These are phyloP conservation scores for Pythium dissotocum DNA, from an alignment of 352 stramenopile genomes.

Conservation along the genomic window DNA sequence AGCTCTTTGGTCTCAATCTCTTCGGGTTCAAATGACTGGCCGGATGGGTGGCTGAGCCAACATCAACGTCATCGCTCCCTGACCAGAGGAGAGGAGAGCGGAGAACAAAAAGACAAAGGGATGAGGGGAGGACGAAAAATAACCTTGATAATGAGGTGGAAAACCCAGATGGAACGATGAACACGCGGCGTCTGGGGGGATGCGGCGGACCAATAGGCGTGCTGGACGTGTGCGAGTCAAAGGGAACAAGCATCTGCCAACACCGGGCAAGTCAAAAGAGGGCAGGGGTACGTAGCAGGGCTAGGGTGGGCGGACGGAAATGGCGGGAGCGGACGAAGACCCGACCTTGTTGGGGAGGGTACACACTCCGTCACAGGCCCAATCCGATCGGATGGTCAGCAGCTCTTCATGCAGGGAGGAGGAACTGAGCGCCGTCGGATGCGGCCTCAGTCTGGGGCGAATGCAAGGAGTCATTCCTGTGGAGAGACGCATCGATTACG, in stretches of 20 bases:
- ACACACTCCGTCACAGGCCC: not conserved
- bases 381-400: not conserved
- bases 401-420: not conserved
- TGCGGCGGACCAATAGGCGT: slow-evolving; percentile 17
- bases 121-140: slow-evolving; percentile 3
- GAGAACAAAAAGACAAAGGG: not conserved
- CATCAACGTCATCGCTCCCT: slow-evolving; percentile 21
- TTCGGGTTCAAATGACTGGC: not conserved
- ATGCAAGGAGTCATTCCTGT: too few relatives aligned
- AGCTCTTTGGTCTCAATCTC: not conserved
- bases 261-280: not conserved
- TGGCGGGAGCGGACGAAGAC: not conserved
- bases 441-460: too few relatives aligned
- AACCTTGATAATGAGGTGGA: slow-evolving; percentile 17
- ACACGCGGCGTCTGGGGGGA: slow-evolving; percentile 9
- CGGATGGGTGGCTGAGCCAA: slow-evolving; percentile 20
- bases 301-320: slow-evolving; percentile 23
- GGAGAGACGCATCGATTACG: too few relatives aligned
- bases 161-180: slow-evolving; percentile 11
- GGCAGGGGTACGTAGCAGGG: slow-evolving; percentile 10
- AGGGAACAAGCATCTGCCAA: not conserved
- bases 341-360: not conserved
- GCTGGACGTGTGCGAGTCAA: slow-evolving; percentile 16
- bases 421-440: not conserved
- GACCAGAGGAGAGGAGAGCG: not conserved